phyloP scores from a whole-genome alignment of 176 grass and related monocot species.

The Pharus latifolius region DNA sequence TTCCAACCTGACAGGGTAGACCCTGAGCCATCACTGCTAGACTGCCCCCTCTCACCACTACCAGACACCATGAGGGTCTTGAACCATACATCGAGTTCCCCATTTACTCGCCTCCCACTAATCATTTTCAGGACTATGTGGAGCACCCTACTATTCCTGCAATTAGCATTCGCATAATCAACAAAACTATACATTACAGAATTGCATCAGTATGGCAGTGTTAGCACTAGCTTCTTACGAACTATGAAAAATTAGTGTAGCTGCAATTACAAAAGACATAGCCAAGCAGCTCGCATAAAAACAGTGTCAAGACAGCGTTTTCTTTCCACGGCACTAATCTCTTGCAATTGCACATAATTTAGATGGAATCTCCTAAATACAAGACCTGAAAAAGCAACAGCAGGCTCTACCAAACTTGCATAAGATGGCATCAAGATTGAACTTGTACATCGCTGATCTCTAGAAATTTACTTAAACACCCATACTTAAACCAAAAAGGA shows the following conservation, averaged over 20 bases:
- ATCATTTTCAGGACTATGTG: slow-evolving; percentile 34
- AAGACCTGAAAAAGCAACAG: background rate
- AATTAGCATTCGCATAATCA: background rate
- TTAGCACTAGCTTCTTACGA: background rate
- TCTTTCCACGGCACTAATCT: background rate
- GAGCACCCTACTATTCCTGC: slow-evolving; percentile 9
- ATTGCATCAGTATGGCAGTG: background rate
- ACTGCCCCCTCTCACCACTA: slow-evolving; percentile 9
- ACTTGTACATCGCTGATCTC: background rate
- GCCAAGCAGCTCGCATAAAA: background rate
- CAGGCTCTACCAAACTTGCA: background rate
- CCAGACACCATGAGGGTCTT: slow-evolving; percentile 45
- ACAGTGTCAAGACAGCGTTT: background rate
- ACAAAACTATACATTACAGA: background rate
- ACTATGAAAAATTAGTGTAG: background rate
- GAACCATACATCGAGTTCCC: slow-evolving; percentile 54
- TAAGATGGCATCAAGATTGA: background rate
- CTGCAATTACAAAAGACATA: background rate
- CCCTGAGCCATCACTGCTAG: slow-evolving; percentile 23
- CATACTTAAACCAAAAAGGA: background rate
- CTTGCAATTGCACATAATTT: background rate
- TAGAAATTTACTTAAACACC: background rate
- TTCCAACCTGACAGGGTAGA: slow-evolving; percentile 75
- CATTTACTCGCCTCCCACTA: slow-evolving; percentile 14
- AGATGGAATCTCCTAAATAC: background rate